Evolutionary conservation across 139 green algal genomes (phyloP), one percentile per base, ranked within the genome.

Genomic region (Haematococcus sp.): DNA sequence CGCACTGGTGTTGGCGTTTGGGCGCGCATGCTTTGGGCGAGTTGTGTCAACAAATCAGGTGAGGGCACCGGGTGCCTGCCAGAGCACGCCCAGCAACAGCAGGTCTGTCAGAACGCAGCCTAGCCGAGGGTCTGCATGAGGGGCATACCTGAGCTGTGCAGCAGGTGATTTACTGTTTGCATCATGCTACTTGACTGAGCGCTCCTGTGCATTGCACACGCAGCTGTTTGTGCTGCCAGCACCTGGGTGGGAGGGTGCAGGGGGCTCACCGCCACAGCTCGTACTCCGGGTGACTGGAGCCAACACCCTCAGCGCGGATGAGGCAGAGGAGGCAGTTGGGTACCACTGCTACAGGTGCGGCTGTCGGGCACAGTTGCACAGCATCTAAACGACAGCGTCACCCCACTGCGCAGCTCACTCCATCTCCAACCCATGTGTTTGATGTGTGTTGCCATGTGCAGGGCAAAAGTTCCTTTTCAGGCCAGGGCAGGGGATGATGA

Each of bases 261-360:
- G 11, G 34, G 0, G 22, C 23, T 22, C 32, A 58, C 17, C 68
- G 0, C 32, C 25, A 1, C 40, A 54, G 27, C 67, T 91, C 49
- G 51, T 85, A 44, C 51, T 89, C 31, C 84, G 86, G 0, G 59
- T 92, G 0, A 80, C 65, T 0, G 60, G 27, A 0, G 43, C 56
- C 22, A 75, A 91, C 81, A 88, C 49, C 0, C 58, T 90, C 1
- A 76, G 77, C 25, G 71, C 60, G 13, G 66, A 81, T 59, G 86
- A 81, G 34, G 65, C 49, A 13, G 67, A 83, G 52, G 79, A 86
- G 33, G 64, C 54, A 11, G 27, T 89, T 4, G 72, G 56, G 0
- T 93, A 90, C 77, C 88, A 93, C 72, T 93, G 88, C 72, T 93
- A 80, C 80, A 74, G 87, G 68, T 72, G 9, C 2, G 20, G 40